Base-by-base conservation (phyloP, 352 stramenopile species). In the Globisporangium echinulatum region DNA sequence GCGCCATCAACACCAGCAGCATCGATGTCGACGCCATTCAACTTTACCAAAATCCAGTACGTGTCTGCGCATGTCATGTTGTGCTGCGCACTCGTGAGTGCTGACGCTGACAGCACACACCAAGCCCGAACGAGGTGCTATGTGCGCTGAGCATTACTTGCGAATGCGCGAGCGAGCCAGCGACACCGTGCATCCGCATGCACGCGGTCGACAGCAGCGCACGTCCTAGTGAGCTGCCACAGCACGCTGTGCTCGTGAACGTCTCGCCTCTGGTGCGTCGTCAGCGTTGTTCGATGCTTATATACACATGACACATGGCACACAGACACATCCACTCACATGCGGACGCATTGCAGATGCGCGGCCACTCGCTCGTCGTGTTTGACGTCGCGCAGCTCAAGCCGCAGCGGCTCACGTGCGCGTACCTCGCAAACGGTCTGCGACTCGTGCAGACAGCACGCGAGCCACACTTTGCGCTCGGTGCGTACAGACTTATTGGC, bases 31-130 rank as follows among this genome's bases (percentile, higher is more conserved):
- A 54, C 49, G 5, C 56, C 56, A 7, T 92, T 90, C 56, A 73
- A 90, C 64, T 92, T 92, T 56, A 87, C 72, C 13, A 75, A 81
- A 17, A 73, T 71, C 56, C 82, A 70, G 82, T 89, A 58, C 17
- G 68, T 47, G 14, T 36, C 19, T 25, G 19, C 19, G 19, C 19
- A 25, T 25, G 19, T 25, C 19, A 25, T 25, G 19, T 25, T 54
- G 25, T 52, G n/a, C 25, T n/a, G 7, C 0, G n/a, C 25, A 52
- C n/a, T 52, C 4, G 19, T 25, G 25, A 37, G 19, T 9, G 5
- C 17, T n/a, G 8, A 4, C 33, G 5, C 47, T 51, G 7, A 39
- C 49, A 9, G 10, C 42, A 13, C 10, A 14, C 15, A 13, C 2
- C 33, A 40, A 90, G 82, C 25, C 58, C 33, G 10, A 14, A 56